phyloP scores from a whole-genome alignment of 1,284 basidiomycete species.

The Irpex lacteus region DNA sequence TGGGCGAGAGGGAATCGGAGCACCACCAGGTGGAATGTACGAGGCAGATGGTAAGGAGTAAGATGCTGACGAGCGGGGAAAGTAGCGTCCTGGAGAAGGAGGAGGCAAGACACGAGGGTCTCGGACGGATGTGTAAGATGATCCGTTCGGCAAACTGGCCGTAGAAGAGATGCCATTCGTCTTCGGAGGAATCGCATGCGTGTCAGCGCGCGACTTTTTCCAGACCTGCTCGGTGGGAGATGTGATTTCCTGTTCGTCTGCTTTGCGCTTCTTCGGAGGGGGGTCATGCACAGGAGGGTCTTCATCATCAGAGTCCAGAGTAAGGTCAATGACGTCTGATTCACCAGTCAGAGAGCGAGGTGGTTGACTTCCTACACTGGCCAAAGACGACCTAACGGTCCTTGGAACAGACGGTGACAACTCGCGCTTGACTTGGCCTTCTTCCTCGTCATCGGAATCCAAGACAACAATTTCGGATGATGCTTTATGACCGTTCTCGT shows the following conservation, averaged over 20 bases:
- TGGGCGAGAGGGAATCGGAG: slow-evolving; percentile 9
- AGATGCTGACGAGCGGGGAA: neutral
- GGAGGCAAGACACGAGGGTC: slow-evolving; percentile 6
- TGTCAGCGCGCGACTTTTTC: slow-evolving; percentile 66
- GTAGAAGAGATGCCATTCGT: neutral
- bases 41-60: neutral
- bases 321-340: slow-evolving; percentile 73
- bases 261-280: slow-evolving; percentile 39
- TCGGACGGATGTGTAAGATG: slow-evolving; percentile 15
- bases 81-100: slow-evolving; percentile 1
- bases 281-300: slow-evolving; percentile 23
- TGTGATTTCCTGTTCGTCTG: slow-evolving; percentile 50
- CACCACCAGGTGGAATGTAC: slow-evolving; percentile 13
- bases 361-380: slow-evolving; percentile 16
- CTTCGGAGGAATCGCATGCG: slow-evolving; percentile 1
- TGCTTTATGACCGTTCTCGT: slow-evolving; percentile 25
- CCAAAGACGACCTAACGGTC: slow-evolving; percentile 31
- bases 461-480: slow-evolving; percentile 69
- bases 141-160: slow-evolving; percentile 13
- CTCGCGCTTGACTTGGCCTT: slow-evolving; percentile 69
- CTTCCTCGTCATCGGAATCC: slow-evolving; percentile 76
- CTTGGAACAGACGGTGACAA: slow-evolving; percentile 57
- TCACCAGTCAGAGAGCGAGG: slow-evolving; percentile 24
- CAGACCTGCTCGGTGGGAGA: slow-evolving; percentile 64
- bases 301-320: slow-evolving; percentile 73